Evolutionary conservation across 257 asterid species (phyloP), one percentile per base, ranked within the genome.

Genomic region (Ophiorrhiza pumila): DNA sequence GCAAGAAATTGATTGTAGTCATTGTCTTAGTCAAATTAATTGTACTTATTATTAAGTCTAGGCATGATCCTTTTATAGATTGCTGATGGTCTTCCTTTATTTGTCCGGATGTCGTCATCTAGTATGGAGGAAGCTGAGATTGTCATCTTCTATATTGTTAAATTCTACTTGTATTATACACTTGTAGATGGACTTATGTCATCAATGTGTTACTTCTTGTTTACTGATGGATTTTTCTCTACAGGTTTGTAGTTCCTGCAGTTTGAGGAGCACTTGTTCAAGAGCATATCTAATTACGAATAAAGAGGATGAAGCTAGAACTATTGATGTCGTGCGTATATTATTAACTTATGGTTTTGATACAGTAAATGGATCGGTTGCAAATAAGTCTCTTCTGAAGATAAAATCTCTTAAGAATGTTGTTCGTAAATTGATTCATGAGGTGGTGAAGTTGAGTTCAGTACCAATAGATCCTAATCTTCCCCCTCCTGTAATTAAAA

Each of bases 181-280:
- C 25, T 50, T 50, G 2, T 17, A 2, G 0, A 0, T 20, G n/a
- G 4, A 50, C 56, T 50, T 34, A 10, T 20, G 34, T 8, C 67
- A 43, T 66, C 71, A 45, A n/a, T 9, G 12, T 23, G 39, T 20
- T 46, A 34, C 32, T n/a, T 34, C 9, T 58, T 32, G 49, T 50
- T 73, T 23, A 27, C 22, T 6, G 1, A 65, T 80, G 72, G 56
- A 45, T 45, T 55, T 37, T 43, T 65, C 27, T 52, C 76, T 60
- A 76, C 96, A 94, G 98, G 96, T 94, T 31, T 94, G 98, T 85
- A 94, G 98, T 80, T 83, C 96, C 70, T 94, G 98, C 88, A 90
- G 89, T 83, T 73, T 94, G 89, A 85, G 98, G 89, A 81, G 85
- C 80, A 77, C 97, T 66, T 94, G 98, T 78, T 95, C 90, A 84